These are phyloP conservation scores for Phytophthora litchii DNA, from an alignment of 352 stramenopile species.

Conservation along the genomic window DNA sequence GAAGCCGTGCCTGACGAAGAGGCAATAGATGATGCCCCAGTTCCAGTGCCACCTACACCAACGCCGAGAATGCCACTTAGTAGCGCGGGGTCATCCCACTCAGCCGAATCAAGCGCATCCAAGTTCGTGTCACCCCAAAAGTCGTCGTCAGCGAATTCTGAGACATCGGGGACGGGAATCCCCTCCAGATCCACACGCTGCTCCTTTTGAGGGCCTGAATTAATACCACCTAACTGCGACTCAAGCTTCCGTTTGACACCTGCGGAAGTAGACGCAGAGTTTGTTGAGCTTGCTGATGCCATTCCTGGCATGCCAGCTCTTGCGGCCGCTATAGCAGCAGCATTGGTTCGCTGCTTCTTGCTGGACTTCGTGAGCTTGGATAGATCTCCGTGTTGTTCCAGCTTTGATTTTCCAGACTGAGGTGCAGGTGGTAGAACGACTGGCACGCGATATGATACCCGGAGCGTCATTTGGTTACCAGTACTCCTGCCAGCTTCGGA, in stretches of 20 bases:
- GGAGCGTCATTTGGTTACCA: constrained; percentile 56
- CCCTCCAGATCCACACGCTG: constrained; percentile 80
- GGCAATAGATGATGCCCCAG: constrained; percentile 26
- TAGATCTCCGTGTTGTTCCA: constrained; percentile 27
- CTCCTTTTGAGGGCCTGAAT: constrained; percentile 54
- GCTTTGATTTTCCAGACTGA: constrained; percentile 39
- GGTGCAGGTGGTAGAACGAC: constrained; percentile 42
- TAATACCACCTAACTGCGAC: constrained; percentile 36
- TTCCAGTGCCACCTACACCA: constrained; percentile 24
- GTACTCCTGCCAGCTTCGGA: constrained; percentile 34
- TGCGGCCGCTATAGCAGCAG: constrained; percentile 12
- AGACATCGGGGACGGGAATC: constrained; percentile 71
- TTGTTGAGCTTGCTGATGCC: constrained; percentile 17
- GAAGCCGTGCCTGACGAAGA: constrained; percentile 30
- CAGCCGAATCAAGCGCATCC: constrained; percentile 80
- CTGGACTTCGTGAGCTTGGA: constrained; percentile 50
- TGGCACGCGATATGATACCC: constrained; percentile 72
- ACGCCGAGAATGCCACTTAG: constrained; percentile 64
- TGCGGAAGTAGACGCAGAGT: constrained; percentile 15
- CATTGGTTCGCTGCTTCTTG: constrained; percentile 62
- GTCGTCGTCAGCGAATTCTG: constrained; percentile 84
- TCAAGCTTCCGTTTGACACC: constrained; percentile 79
- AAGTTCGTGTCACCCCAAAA: constrained; percentile 91
- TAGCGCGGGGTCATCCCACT: constrained; percentile 82
- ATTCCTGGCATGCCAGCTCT: constrained; percentile 16